phyloP scores from a whole-genome alignment of 129 eudicot genomes.

The Apium graveolens region DNA sequence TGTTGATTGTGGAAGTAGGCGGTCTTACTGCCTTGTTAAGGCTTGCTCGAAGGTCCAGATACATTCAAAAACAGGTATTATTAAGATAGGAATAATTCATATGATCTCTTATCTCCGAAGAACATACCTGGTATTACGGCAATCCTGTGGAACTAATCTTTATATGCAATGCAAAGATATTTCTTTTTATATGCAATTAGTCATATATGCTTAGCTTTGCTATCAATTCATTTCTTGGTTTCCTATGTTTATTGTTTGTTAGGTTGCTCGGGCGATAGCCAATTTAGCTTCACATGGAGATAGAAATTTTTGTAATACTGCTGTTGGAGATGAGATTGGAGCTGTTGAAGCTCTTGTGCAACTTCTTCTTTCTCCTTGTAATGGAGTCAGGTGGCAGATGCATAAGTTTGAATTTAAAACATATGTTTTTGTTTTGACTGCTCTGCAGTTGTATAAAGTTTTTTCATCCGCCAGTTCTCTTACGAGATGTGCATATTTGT shows the following conservation, averaged over 20 bases:
- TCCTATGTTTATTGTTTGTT: slow-evolving; percentile 16
- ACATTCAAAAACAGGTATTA: slow-evolving; percentile 84
- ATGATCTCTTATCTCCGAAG: not conserved
- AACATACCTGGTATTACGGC: not conserved
- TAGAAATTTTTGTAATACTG: slow-evolving; percentile 75
- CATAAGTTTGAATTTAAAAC: not conserved
- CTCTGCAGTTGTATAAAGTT: not conserved
- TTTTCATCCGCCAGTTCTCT: no score
- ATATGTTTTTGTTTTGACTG: not conserved
- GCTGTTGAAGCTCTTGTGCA: slow-evolving; percentile 95
- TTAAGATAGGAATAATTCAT: not conserved
- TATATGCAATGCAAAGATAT: not conserved
- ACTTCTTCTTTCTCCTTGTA: slow-evolving; percentile 73
- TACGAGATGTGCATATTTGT: not conserved
- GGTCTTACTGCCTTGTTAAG: slow-evolving; percentile 87
- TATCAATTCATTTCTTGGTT: not conserved
- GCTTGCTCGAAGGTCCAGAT: slow-evolving; percentile 63
- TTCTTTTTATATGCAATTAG: not conserved
- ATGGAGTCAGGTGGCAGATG: slow-evolving; percentile 71
- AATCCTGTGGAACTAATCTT: not conserved
- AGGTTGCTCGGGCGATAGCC: slow-evolving; percentile 98
- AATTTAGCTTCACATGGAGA: slow-evolving; percentile 99
- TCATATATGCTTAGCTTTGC: not conserved
- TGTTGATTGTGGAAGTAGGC: slow-evolving; percentile 73
- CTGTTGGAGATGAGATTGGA: slow-evolving; percentile 89